These are phyloP conservation scores for Wallacemonas collosoma DNA, from an alignment of 208 protist species.

Conservation along the genomic window DNA sequence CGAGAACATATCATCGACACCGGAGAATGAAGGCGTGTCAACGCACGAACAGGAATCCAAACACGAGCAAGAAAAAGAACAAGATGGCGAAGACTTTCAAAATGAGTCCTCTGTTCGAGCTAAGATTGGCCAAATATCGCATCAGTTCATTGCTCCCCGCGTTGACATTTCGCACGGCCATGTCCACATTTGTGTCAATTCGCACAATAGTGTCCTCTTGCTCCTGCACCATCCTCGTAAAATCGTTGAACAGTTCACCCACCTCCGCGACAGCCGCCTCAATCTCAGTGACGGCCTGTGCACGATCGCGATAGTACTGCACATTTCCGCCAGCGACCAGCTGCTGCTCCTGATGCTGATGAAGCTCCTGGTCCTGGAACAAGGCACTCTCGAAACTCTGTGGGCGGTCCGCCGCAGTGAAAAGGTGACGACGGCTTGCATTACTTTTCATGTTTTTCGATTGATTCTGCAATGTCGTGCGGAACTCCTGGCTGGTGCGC, in stretches of 20 bases:
- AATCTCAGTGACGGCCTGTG: conserved; percentile 84
- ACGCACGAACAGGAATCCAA: conserved; percentile 89
- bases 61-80: conserved; percentile 93
- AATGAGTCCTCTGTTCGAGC: conserved; percentile 91
- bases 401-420: conserved; percentile 74
- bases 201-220: conserved; percentile 91
- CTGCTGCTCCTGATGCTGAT: conserved; percentile 76
- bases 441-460: conserved; percentile 78
- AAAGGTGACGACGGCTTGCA: conserved; percentile 74
- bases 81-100: conserved; percentile 93
- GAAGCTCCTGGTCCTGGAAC: conserved; percentile 87
- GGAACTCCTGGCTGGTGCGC: conserved; percentile 82
- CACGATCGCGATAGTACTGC: conserved; percentile 86
- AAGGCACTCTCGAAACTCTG: conserved; percentile 88
- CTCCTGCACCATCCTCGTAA: conserved; percentile 90
- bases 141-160: conserved; percentile 92
- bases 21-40: conserved; percentile 23
- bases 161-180: conserved; percentile 85
- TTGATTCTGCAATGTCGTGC: conserved; percentile 77
- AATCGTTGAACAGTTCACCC: conserved; percentile 91
- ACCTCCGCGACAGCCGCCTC: conserved; percentile 91
- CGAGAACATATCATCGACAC: not conserved
- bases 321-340: conserved; percentile 52
- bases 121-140: conserved; percentile 87
- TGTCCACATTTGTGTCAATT: conserved; percentile 91